phyloP scores from a whole-genome alignment of 257 asterid genomes.

The Ligustrum vulgare region DNA sequence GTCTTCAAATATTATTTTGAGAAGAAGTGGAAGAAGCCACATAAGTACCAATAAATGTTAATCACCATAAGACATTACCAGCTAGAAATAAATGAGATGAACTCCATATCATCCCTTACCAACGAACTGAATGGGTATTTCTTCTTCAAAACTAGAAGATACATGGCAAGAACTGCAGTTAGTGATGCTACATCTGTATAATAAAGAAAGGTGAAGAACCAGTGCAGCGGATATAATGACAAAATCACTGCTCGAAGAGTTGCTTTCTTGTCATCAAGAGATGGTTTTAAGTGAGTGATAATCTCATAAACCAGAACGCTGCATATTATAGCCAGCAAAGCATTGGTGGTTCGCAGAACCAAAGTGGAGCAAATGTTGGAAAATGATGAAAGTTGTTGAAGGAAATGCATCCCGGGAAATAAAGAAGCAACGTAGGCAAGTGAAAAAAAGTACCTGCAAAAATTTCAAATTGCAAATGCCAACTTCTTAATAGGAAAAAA shows the following conservation, averaged over 20 bases:
- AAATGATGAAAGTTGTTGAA: slow-evolving; percentile 51
- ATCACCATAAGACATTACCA: background rate
- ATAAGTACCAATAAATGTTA: background rate
- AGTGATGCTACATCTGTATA: slow-evolving; percentile 93
- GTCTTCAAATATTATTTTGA: background rate
- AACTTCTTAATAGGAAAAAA: slow-evolving; percentile 25
- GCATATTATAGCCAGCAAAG: slow-evolving; percentile 69
- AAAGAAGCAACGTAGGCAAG: slow-evolving; percentile 90
- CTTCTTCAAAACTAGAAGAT: slow-evolving; percentile 68
- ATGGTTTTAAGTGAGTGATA: slow-evolving; percentile 62
- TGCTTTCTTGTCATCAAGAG: slow-evolving; percentile 70
- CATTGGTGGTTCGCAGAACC: slow-evolving; percentile 71
- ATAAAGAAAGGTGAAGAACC: slow-evolving; percentile 90
- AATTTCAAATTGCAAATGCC: slow-evolving; percentile 38
- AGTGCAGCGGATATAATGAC: slow-evolving; percentile 86
- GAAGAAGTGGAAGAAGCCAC: background rate
- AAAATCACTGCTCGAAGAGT: slow-evolving; percentile 64
- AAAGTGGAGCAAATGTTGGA: slow-evolving; percentile 68
- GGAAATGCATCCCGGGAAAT: slow-evolving; percentile 67
- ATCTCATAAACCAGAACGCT: slow-evolving; percentile 69
- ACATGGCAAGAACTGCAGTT: slow-evolving; percentile 82
- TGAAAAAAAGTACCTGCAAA: slow-evolving; percentile 95
- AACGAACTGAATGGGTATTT: slow-evolving; percentile 70
- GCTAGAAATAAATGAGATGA: background rate
- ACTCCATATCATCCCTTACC: slow-evolving; percentile 47